Percentiles rank a stretch among this genome's conserved stretches.
Conservation (phyloP, 2,329 filamentous ascomycete species). For the Sporothrix phasma region DNA sequence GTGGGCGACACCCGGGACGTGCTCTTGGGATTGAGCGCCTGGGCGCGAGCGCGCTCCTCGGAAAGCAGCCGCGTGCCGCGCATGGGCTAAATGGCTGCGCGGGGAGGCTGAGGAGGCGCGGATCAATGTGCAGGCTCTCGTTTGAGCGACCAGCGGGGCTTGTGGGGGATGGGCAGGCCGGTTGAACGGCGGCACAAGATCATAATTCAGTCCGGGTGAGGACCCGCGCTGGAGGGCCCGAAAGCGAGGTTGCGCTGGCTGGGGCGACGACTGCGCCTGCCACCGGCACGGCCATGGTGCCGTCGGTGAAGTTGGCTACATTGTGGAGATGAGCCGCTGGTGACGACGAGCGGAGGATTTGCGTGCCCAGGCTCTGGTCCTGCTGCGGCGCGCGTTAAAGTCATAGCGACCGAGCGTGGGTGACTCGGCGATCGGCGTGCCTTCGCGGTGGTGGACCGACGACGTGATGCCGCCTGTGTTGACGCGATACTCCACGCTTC, state of each 20-base stretch:
- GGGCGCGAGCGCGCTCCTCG: neutral
- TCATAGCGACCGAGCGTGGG: neutral
- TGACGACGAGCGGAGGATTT: too few relatives aligned
- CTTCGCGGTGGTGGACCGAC: neutral
- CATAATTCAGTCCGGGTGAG: neutral
- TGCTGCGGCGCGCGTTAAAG: neutral
- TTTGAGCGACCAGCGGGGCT: neutral
- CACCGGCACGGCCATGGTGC: too few relatives aligned
- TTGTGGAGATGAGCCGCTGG: too few relatives aligned
- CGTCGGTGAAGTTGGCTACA: too few relatives aligned
- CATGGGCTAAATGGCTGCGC: neutral
- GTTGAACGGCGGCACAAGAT: neutral
- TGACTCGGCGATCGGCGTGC: neutral
- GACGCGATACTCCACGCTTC: neutral
- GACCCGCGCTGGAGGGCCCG: neutral
- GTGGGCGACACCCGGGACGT: neutral
- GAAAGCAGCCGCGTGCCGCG: neutral
- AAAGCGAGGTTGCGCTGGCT: too few relatives aligned
- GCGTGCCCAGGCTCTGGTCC: too few relatives aligned
- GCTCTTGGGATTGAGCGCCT: neutral
- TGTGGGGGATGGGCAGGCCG: neutral
- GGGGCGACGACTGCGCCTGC: too few relatives aligned
- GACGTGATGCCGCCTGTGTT: neutral
- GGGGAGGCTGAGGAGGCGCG: neutral
- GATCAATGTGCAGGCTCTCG: neutral